Evolutionary conservation across 768 basidiomycete genomes (phyloP).

Genomic region (Russula vinacea): DNA sequence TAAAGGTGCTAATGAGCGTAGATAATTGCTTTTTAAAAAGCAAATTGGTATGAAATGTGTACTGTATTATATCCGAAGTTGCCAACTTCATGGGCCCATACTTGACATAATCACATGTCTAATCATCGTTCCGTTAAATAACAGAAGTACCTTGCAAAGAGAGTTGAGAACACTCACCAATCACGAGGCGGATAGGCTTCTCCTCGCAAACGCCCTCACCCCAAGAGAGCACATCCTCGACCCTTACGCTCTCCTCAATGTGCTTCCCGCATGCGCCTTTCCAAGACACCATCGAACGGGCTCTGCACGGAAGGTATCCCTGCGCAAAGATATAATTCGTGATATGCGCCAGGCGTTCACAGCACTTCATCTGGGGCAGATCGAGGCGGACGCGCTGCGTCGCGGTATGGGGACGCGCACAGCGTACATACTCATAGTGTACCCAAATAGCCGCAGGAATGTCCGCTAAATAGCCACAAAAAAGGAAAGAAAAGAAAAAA

Average conservation of each 20-base stretch:
- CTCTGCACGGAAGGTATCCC: conserved; percentile 39
- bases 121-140: not conserved
- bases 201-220: conserved; percentile 40
- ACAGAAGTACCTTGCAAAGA: not conserved
- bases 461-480: conserved; percentile 37
- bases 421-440: conserved; percentile 43
- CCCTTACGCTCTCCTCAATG: conserved; percentile 34
- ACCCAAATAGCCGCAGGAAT: conserved; percentile 44
- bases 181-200: conserved; percentile 39
- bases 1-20: not conserved
- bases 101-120: not conserved
- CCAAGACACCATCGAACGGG: conserved; percentile 44
- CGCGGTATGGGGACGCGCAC: conserved; percentile 35
- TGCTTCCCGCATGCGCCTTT: conserved; percentile 39
- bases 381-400: conserved; percentile 47
- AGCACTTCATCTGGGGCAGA: conserved; percentile 32
- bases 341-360: conserved; percentile 45
- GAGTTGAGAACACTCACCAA: conserved; percentile 34
- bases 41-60: not conserved
- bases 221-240: conserved; percentile 35
- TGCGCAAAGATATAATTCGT: conserved; percentile 48
- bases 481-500: too few species aligned
- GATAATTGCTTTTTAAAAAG: not conserved
- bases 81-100: not conserved
- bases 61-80: not conserved